Evolutionary conservation across 257 asterid genomes (phyloP), one percentile per base, ranked within the genome.

Genomic region (Scutellaria galericulata): DNA sequence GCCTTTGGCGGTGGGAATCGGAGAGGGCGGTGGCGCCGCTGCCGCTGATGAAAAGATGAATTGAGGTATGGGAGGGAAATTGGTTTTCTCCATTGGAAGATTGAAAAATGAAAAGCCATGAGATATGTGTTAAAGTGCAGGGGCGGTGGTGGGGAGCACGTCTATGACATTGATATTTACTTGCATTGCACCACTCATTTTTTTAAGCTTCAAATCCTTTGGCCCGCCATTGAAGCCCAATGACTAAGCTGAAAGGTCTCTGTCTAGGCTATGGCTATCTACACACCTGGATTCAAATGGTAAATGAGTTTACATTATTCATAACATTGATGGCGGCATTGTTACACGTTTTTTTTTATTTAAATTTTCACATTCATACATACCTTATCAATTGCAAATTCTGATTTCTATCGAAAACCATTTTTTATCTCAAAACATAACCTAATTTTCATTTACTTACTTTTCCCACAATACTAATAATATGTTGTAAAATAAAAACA

Each of bases 1-100:
- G 60, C 90, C 88, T 64, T n/a, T 76, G 51, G 73, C 86, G 1
- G 86, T 85, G 46, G 84, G 86, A 64, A 85, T 64, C 11, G 87
- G 90, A 6, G 86, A 71, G 0, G 86, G 88, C 8, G 73, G 84
- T 14, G 81, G 79, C 50, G 79, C 56, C 45, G 69, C 27, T 2
- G 27, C 27, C 27, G 27, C 40, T 37, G 75, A 20, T 45, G 78
- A 31, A 5, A 11, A 3, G 67, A 37, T n/a, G 1, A 8, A 5
- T 14, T 68, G 84, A 22, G 24, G 54, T 10, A 35, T 68, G 66
- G 46, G 39, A 35, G 70, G 52, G 18, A 52, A 45, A 57, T 50
- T 63, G 3, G 2, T 12, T 37, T 44, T 46, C 55, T 75, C 77
- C 66, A 72, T 53, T 9, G 70, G 68, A 27, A 42, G 66, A 78